phyloP scores from a whole-genome alignment of 805 yeast genomes.

The Zygosaccharomyces rouxii region DNA sequence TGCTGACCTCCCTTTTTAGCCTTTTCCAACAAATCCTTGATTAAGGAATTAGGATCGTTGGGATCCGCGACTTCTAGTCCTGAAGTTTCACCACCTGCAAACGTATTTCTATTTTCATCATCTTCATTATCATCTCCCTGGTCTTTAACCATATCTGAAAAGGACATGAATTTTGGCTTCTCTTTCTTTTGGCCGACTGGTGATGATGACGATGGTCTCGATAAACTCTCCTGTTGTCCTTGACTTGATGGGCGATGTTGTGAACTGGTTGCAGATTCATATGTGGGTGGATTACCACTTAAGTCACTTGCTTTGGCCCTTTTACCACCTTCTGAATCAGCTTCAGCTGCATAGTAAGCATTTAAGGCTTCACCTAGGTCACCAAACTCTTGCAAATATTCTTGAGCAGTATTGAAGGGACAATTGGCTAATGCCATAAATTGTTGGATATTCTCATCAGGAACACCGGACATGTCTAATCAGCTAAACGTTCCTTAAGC shows the following conservation, averaged over 20 bases:
- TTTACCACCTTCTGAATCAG: slow-evolving; percentile 10
- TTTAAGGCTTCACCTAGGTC: slow-evolving; percentile 29
- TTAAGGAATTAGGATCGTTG: slow-evolving; percentile 41
- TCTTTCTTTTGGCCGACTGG: slow-evolving; percentile 10
- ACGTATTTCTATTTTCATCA: slow-evolving; percentile 58
- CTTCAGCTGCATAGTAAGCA: slow-evolving; percentile 26
- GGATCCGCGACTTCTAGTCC: slow-evolving; percentile 80
- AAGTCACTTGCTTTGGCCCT: slow-evolving; percentile 6
- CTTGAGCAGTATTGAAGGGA: slow-evolving; percentile 37
- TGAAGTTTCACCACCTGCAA: slow-evolving; percentile 67
- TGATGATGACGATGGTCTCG: slow-evolving; percentile 12
- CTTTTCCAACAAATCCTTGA: slow-evolving; percentile 57
- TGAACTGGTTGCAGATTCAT: not conserved
- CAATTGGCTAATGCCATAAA: slow-evolving; percentile 40
- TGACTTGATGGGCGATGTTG: slow-evolving; percentile 4
- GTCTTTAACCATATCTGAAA: slow-evolving; percentile 37
- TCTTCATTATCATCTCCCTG: slow-evolving; percentile 41
- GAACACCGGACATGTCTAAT: slow-evolving; percentile 13
- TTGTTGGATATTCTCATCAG: slow-evolving; percentile 31
- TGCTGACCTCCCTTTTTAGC: slow-evolving; percentile 61
- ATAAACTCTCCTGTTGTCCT: not conserved
- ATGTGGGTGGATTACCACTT: not conserved
- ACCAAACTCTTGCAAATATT: slow-evolving; percentile 35
- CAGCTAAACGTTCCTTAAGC: not conserved
- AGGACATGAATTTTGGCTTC: slow-evolving; percentile 37